These are phyloP conservation scores for Nemania abortiva DNA, from an alignment of 2,329 filamentous ascomycete species.

Conservation along the genomic window DNA sequence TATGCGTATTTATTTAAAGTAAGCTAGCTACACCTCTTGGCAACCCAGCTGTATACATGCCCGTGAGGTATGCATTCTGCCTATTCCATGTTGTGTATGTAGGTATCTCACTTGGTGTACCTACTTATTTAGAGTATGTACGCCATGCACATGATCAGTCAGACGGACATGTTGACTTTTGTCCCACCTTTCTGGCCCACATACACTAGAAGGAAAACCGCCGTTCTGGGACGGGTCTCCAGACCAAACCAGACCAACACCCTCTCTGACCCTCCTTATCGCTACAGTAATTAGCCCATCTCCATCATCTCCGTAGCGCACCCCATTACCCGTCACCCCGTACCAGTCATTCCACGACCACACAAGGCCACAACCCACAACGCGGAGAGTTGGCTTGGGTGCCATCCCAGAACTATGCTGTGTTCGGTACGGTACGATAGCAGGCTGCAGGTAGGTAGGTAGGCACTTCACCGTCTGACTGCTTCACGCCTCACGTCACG, in stretches of 20 bases:
- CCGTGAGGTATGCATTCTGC: too few relatives aligned
- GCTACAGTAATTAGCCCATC: constrained; percentile 27
- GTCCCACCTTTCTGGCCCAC: constrained; percentile 12
- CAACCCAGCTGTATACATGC: not conserved
- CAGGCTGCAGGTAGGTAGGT: constrained; percentile 15
- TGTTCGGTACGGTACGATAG: constrained; percentile 28
- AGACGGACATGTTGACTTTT: constrained; percentile 5
- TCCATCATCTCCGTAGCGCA: constrained; percentile 5
- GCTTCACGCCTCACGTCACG: constrained; percentile 22
- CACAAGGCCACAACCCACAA: not conserved
- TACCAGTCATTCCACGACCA: not conserved
- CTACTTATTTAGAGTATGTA: not conserved
- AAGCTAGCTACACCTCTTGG: not conserved
- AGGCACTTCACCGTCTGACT: constrained; percentile 34
- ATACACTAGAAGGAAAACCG: constrained; percentile 17
- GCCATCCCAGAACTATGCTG: constrained; percentile 18
- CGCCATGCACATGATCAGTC: constrained; percentile 8
- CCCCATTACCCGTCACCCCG: not conserved
- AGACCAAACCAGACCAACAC: too few relatives aligned
- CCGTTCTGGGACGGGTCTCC: constrained; percentile 21
- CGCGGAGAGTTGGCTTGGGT: constrained; percentile 16
- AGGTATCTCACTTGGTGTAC: not conserved
- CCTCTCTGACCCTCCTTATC: too few relatives aligned
- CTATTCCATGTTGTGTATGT: not conserved
- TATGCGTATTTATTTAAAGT: too few relatives aligned